phyloP scores from a whole-genome alignment of 208 protist genomes.

The Acanthamoeba triangularis region DNA sequence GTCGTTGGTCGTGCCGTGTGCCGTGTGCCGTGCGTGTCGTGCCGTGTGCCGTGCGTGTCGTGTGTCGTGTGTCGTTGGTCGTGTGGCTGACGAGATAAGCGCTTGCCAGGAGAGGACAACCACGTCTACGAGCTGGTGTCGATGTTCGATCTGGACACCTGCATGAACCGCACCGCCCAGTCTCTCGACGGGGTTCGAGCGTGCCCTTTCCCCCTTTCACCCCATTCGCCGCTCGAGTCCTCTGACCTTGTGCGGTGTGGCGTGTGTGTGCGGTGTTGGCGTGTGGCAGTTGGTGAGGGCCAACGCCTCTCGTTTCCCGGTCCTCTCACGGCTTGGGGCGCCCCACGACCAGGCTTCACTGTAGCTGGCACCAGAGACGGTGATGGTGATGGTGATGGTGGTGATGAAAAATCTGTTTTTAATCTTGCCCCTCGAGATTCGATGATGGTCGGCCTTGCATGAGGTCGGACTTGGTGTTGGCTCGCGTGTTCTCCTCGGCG shows the following conservation, averaged over 20 bases:
- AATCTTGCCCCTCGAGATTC: neutral
- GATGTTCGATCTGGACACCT: constrained; percentile 36
- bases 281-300: neutral
- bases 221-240: too few relatives aligned
- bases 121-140: constrained; percentile 52
- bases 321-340: neutral
- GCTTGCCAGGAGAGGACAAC: neutral
- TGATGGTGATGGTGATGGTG: too few relatives aligned
- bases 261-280: neutral
- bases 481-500: constrained; percentile 1
- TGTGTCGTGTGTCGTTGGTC: too few relatives aligned
- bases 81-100: neutral
- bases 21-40: too few relatives aligned
- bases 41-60: too few relatives aligned
- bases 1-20: neutral
- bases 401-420: neutral
- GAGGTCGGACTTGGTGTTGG: neutral
- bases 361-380: too few relatives aligned
- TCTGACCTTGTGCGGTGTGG: too few relatives aligned
- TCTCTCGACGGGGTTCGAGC: neutral
- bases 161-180: constrained; percentile 1
- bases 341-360: neutral
- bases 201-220: neutral
- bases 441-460: neutral
- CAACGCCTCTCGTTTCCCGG: neutral